A percentile compares a stretch with the other conserved stretches of the same genome.
Evolutionary conservation across 768 basidiomycete genomes (phyloP).

Genomic region (Suillus occidentalis): DNA sequence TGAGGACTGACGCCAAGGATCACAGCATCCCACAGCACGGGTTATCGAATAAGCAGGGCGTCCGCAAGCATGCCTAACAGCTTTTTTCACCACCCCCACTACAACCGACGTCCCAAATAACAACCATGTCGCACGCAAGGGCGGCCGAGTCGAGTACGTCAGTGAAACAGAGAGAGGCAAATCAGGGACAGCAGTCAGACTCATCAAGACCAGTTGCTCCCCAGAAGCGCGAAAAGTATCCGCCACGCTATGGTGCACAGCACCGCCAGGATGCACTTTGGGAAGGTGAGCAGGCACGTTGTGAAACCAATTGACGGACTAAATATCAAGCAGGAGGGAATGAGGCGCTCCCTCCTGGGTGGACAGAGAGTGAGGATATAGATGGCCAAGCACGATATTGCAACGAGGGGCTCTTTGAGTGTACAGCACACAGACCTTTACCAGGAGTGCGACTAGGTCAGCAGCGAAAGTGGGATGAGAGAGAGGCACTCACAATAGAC

Average conservation of each 20-base stretch:
- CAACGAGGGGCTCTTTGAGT: background rate
- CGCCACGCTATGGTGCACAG: background rate
- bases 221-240: too few species aligned
- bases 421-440: background rate
- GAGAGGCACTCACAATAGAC: background rate
- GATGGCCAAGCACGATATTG: rapidly evolving
- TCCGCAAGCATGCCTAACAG: background rate
- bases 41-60: background rate
- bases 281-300: background rate
- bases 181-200: background rate
- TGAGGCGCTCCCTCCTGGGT: background rate
- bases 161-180: background rate
- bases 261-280: constrained; percentile 1
- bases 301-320: background rate
- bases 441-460: background rate
- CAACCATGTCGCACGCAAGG: background rate
- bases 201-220: background rate
- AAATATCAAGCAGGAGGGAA: background rate
- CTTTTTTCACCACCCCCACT: background rate
- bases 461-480: background rate
- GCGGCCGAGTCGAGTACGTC: background rate
- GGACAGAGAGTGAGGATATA: background rate
- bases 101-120: background rate
- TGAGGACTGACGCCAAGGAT: background rate
- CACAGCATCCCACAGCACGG: background rate